Evolutionary conservation across 495 filamentous ascomycete genomes (phyloP), one percentile per base, ranked within the genome.

Genomic region (Talaromyces liani): DNA sequence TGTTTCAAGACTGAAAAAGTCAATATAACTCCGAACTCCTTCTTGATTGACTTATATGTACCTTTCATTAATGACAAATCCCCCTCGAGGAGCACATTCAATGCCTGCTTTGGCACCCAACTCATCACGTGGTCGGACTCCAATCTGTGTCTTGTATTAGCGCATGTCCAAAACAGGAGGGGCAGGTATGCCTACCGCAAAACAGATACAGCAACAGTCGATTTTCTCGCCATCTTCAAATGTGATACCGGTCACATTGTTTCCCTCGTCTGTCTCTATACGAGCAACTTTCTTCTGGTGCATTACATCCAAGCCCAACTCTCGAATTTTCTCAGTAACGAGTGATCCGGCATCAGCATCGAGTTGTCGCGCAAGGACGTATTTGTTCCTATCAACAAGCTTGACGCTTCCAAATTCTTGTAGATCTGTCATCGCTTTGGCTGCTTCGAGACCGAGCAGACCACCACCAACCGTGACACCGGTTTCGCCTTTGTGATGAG

Each of bases 341-440:
- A 97, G 82, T 27, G 73, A 80, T 1, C 93, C 93, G 0, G 91
- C 93, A 73, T 96, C 93, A 6, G 75, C 79, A 70, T 98, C 93
- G 2, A 98, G 78, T 72, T 98, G 93, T 31, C 93, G 81, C 58
- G 87, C 89, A 47, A 98, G 76, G 0, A 97, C 90, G 91, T 92
- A 98, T 67, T 86, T 78, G 70, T 96, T 96, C 58, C 92, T 84
- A 74, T 98, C 93, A 63, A 98, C 87, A 10, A 98, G 77, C 64
- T 87, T 90, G 54, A 98, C 91, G 49, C 85, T 85, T 0, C 80
- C 82, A 71, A 90, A 97, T 39, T 86, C 85, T 67, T 89, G 78
- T 16, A 98, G 75, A 70, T 97, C 93, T 76, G 93, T 90, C 91
- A 98, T 91, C 0, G 93, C 93, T 68, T 97, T 96, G 36, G 93